Percentiles rank a stretch among this genome's conserved stretches.
Conservation (phyloP, 495 filamentous ascomycete genomes). For the Daldinia childiae region DNA sequence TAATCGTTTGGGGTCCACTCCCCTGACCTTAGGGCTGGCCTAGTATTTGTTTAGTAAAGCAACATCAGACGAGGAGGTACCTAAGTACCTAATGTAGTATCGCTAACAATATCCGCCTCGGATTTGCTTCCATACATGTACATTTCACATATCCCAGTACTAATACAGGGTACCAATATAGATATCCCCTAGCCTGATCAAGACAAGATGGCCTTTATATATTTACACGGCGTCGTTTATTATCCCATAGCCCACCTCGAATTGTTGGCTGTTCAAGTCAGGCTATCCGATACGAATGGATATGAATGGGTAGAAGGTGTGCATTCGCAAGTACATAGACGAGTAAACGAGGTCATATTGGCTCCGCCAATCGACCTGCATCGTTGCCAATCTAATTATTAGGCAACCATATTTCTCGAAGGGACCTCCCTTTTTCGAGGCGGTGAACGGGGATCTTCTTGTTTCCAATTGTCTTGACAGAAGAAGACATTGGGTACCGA, state of each 20-base stretch:
- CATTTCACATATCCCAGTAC: background rate
- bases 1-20: conserved; percentile 12
- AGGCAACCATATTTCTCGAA: conserved; percentile 39
- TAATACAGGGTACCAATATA: background rate
- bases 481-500: conserved; percentile 32
- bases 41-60: conserved; percentile 1
- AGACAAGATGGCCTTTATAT: conserved; percentile 10
- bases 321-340: background rate
- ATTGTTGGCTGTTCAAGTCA: background rate
- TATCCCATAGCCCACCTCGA: background rate
- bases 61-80: conserved; percentile 3
- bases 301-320: background rate
- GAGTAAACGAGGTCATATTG: conserved; percentile 1
- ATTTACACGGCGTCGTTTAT: conserved; percentile 5
- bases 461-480: conserved; percentile 19
- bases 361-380: conserved; percentile 31
- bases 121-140: conserved; percentile 13
- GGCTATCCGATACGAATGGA: background rate
- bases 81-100: background rate
- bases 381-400: conserved; percentile 30
- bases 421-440: conserved; percentile 34
- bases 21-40: conserved; percentile 29
- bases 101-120: conserved; percentile 1
- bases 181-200: conserved; percentile 2
- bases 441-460: conserved; percentile 36